These are phyloP conservation scores for Trametes pubescens DNA, from an alignment of 1,284 basidiomycete species.

Conservation along the genomic window DNA sequence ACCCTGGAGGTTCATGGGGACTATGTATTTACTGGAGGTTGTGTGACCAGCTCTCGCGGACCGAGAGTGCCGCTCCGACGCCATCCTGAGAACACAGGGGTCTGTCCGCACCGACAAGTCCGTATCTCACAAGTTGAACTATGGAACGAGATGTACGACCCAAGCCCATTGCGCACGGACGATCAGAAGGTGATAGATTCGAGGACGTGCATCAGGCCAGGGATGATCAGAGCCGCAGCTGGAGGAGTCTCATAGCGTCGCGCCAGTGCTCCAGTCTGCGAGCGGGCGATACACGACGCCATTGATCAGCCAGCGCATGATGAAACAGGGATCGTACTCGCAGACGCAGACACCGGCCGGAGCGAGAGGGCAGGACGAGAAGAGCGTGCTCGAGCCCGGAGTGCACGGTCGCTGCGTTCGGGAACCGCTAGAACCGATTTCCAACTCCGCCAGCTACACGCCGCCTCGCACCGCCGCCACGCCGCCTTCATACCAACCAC, in stretches of 20 bases:
- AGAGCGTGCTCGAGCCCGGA: neutral
- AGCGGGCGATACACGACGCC: neutral
- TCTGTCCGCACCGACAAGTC: too few relatives aligned
- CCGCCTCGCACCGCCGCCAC: slow-evolving; percentile 25
- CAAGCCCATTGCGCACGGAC: neutral
- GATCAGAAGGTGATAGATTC: slow-evolving; percentile 21
- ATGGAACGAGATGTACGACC: neutral
- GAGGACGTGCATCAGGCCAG: slow-evolving; percentile 18
- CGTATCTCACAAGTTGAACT: too few relatives aligned
- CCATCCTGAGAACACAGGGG: neutral
- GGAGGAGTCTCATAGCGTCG: slow-evolving; percentile 10
- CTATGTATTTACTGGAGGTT: neutral
- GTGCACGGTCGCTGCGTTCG: neutral
- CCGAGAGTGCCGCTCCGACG: slow-evolving; percentile 23
- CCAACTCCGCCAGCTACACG: slow-evolving; percentile 33
- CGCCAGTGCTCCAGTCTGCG: slow-evolving; percentile 3
- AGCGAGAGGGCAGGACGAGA: neutral
- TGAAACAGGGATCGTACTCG: slow-evolving; percentile 1
- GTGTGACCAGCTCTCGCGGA: slow-evolving; percentile 28
- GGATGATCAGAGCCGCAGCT: slow-evolving; percentile 19
- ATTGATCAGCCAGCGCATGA: slow-evolving; percentile 17
- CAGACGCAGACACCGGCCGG: neutral
- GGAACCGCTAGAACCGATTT: slow-evolving; percentile 18
- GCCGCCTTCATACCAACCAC: slow-evolving; percentile 30
- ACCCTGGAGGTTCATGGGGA: neutral